Base-by-base conservation (phyloP, 2,329 filamentous ascomycete genomes). In the Cordyceps tenuipes region DNA sequence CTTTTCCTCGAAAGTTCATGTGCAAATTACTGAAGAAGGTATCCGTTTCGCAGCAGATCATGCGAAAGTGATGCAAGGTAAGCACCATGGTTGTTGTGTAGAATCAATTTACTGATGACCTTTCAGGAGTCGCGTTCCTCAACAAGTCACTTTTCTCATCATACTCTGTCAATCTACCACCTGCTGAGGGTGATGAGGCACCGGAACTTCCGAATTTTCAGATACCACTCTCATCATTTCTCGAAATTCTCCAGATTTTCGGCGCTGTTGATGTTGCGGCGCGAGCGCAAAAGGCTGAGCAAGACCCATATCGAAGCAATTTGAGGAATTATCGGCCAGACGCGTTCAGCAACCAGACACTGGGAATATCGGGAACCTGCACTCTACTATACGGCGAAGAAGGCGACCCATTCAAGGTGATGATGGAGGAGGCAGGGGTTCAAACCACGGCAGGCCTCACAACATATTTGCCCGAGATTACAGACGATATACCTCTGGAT, bases 191-290 rank as follows among this genome's bases (percentile, higher is more conserved):
- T 21, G 75, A 75, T 5, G 73, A 74, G 19, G 68, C 72, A 0
- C 61, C 70, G 1, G 72, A 77, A 4, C 79, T 83, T 34, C 86
- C 90, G 8, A 83, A 82, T 56, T 99, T 99, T 70, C 88, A 95
- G 70, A 87, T 97, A 64, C 94, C 91, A 2, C 82, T 99, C 9
- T 81, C 87, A 5, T 90, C 93, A 19, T 82, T 99, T 3, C 83
- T 99, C 57, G 94, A 97, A 75, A 96, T 93, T 0, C 81, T 99
- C 8, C 93, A 97, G 69, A 97, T 99, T 54, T 96, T 99, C 68
- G 91, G 91, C 54, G 85, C 92, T n/a, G 83, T 92, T 50, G 88
- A 90, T 64, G 79, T 85, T 15, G 77, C 83, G 6, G 78, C 77
- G 46, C 81, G 82, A 63, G 76, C 81, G 53, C 77, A 81, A 55